Percentiles rank a stretch among this genome's conserved stretches.
Evolutionary conservation across 1,284 basidiomycete species (phyloP).

Genomic region (Apiotrichum brassicae): DNA sequence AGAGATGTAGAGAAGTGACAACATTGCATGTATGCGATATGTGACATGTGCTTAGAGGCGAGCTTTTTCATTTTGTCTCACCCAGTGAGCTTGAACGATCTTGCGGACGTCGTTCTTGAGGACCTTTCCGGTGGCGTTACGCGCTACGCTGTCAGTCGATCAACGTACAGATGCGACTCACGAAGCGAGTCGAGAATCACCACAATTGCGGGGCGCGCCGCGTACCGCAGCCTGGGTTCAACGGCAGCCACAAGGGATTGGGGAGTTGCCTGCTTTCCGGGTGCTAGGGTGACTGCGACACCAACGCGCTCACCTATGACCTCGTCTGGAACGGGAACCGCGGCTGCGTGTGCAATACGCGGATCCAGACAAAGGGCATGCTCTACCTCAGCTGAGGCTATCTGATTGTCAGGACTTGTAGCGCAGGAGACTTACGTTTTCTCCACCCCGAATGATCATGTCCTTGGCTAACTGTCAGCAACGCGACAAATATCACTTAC

Average conservation of each 20-base stretch:
- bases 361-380: constrained; percentile 31
- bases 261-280: constrained; percentile 4
- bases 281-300: constrained; percentile 26
- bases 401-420: constrained; percentile 23
- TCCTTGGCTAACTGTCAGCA: no score
- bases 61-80: neutral
- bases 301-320: constrained; percentile 36
- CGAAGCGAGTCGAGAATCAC: constrained; percentile 10
- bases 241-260: neutral
- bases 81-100: constrained; percentile 23
- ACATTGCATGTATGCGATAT: neutral
- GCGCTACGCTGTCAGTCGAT: neutral
- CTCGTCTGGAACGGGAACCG: constrained; percentile 30
- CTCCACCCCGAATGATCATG: constrained; percentile 41
- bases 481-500: no score
- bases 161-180: neutral
- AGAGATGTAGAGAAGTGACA: no score
- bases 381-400: constrained; percentile 35
- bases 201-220: constrained; percentile 6
- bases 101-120: constrained; percentile 6
- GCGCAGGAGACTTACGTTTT: constrained; percentile 36
- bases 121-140: constrained; percentile 4
- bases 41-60: neutral
- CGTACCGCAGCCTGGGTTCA: constrained; percentile 7
- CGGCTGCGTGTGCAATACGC: constrained; percentile 29